These are phyloP conservation scores for Orbilia quercus DNA, from an alignment of 2,329 filamentous ascomycete genomes.

Conservation along the genomic window DNA sequence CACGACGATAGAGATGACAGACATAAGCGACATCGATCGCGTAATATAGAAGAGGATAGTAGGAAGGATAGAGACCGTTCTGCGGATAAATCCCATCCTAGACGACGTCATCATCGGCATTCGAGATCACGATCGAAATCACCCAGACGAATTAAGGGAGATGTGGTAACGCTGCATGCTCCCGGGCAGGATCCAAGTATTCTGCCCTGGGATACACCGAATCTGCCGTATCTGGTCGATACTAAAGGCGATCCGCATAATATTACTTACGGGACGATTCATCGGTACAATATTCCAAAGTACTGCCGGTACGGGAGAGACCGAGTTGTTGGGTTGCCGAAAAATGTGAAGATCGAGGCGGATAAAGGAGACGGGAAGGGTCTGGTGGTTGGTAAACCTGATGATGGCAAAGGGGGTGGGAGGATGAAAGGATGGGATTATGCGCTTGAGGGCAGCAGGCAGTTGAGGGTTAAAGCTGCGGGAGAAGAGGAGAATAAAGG, in stretches of 20 bases:
- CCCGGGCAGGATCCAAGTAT: slow-evolving; percentile 36
- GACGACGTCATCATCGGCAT: slow-evolving; percentile 11
- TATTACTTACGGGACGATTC: slow-evolving; percentile 76
- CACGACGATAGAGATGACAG: slow-evolving; percentile 35
- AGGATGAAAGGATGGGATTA: slow-evolving; percentile 53
- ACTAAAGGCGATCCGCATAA: slow-evolving; percentile 81
- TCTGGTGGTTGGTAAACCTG: slow-evolving; percentile 57
- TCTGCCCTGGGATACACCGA: slow-evolving; percentile 56
- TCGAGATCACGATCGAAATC: slow-evolving; percentile 20
- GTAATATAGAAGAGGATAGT: slow-evolving; percentile 25
- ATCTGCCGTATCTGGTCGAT: slow-evolving; percentile 69
- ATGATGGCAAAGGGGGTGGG: slow-evolving; percentile 27
- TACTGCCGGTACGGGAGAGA: slow-evolving; percentile 78
- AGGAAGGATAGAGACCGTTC: slow-evolving; percentile 40
- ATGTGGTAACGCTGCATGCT: slow-evolving; percentile 21
- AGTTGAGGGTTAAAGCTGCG: slow-evolving; percentile 54
- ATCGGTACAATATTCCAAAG: slow-evolving; percentile 76
- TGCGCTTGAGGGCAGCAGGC: slow-evolving; percentile 57
- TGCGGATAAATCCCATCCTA: slow-evolving; percentile 1
- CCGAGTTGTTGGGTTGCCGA: slow-evolving; percentile 74
- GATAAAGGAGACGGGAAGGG: slow-evolving; percentile 63
- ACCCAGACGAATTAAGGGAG: slow-evolving; percentile 3
- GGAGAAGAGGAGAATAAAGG: slow-evolving; percentile 51
- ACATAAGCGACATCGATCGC: slow-evolving; percentile 42
- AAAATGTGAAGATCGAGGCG: slow-evolving; percentile 74